phyloP scores from a whole-genome alignment of 1,284 basidiomycete genomes.

The Caloboletus inedulis region DNA sequence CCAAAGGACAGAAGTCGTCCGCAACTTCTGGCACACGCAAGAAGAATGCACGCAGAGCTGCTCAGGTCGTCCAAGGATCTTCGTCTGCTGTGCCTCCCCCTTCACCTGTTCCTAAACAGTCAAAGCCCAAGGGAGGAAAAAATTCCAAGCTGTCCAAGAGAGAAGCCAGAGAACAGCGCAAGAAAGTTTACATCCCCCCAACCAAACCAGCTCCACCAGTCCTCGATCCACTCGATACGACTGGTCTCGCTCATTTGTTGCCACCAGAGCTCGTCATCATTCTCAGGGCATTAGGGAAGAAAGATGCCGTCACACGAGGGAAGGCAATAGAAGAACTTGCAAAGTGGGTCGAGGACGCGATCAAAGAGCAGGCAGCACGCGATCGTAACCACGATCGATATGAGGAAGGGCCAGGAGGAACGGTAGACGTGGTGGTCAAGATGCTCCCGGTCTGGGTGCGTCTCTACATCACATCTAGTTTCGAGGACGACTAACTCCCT shows the following conservation, averaged over 20 bases:
- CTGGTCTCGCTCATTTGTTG: slow-evolving; percentile 74
- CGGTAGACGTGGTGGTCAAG: slow-evolving; percentile 50
- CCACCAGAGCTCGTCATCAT: slow-evolving; percentile 85
- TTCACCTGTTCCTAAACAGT: slow-evolving; percentile 37
- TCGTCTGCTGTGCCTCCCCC: slow-evolving; percentile 19
- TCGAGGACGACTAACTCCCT: slow-evolving; percentile 1
- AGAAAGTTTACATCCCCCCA: slow-evolving; percentile 83
- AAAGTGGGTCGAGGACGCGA: slow-evolving; percentile 61
- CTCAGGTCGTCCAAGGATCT: slow-evolving; percentile 29
- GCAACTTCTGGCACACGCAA: slow-evolving; percentile 80
- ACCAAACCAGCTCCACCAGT: slow-evolving; percentile 81
- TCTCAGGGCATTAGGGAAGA: slow-evolving; percentile 83
- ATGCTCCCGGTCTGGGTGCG: slow-evolving; percentile 89
- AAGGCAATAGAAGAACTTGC: slow-evolving; percentile 86
- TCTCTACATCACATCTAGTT: slow-evolving; percentile 17
- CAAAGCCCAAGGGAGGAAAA: slow-evolving; percentile 47
- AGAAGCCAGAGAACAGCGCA: slow-evolving; percentile 67
- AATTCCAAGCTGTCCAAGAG: slow-evolving; percentile 46
- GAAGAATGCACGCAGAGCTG: slow-evolving; percentile 73
- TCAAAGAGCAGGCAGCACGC: slow-evolving; percentile 42
- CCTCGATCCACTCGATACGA: slow-evolving; percentile 89
- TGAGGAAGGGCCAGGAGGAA: slow-evolving; percentile 23
- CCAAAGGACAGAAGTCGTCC: slow-evolving; percentile 65
- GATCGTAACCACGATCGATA: slow-evolving; percentile 34
- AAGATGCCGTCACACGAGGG: slow-evolving; percentile 84